phyloP scores from a whole-genome alignment of 495 filamentous ascomycete genomes.

The Xylaria palmicola region DNA sequence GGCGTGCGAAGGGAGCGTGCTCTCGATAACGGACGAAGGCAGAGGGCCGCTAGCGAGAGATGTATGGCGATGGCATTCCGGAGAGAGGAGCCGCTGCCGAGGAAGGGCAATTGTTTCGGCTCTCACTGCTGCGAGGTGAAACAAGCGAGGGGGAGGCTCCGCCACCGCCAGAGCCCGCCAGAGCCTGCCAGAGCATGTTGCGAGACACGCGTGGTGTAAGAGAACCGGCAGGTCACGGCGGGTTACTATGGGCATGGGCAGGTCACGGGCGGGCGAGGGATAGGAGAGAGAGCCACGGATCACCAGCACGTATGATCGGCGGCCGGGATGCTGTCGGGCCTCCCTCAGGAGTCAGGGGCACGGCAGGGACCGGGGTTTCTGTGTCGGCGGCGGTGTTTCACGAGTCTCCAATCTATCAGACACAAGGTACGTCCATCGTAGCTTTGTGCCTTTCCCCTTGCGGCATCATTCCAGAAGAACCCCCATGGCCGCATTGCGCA shows the following conservation, averaged over 20 bases:
- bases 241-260: too few species aligned
- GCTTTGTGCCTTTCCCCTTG: not conserved
- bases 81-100: not conserved
- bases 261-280: too few species aligned
- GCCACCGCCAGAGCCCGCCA: conserved; percentile 6
- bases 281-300: too few species aligned
- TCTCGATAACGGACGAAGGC: not conserved
- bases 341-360: conserved; percentile 18
- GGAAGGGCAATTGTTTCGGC: not conserved
- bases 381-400: not conserved
- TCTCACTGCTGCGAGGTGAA: conserved; percentile 21
- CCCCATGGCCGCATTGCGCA: not conserved
- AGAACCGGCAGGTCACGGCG: too few species aligned
- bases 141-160: conserved; percentile 20
- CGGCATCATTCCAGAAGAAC: conserved; percentile 4
- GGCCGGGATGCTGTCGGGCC: conserved; percentile 19
- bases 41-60: not conserved
- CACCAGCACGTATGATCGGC: conserved; percentile 30
- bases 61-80: not conserved
- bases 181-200: not conserved
- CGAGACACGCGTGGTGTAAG: conserved; percentile 2
- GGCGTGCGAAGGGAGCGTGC: not conserved
- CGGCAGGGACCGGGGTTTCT: conserved; percentile 20
- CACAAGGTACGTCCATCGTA: not conserved
- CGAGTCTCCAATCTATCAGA: not conserved